Conservation (phyloP, 108 stramenopile genomes). For the Conticribra guillardii region DNA sequence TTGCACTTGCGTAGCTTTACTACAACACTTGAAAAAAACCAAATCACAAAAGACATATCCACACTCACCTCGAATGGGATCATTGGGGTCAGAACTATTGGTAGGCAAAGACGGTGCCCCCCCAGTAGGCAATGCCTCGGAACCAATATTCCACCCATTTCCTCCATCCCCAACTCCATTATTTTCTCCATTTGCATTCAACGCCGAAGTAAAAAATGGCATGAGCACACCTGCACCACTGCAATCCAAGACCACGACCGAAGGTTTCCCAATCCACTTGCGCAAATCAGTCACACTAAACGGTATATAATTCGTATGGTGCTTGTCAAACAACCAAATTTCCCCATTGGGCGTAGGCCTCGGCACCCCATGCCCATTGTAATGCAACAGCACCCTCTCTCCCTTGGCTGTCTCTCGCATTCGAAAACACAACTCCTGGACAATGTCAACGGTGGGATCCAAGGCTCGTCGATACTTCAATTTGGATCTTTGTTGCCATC, state of each 20-base stretch:
- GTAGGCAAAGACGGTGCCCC: conserved; percentile 10
- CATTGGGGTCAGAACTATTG: conserved; percentile 16
- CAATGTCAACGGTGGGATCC: conserved; percentile 97
- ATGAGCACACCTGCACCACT: conserved; percentile 90
- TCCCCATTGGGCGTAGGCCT: conserved; percentile 95
- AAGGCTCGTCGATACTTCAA: conserved; percentile 78
- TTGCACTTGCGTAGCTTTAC: too few relatives aligned
- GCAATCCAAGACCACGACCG: conserved; percentile 95
- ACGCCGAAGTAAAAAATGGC: conserved; percentile 75
- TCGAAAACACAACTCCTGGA: conserved; percentile 74
- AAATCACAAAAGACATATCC: too few relatives aligned
- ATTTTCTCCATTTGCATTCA: conserved; percentile 11
- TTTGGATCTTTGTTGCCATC: conserved; percentile 76
- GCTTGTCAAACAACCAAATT: conserved; percentile 95
- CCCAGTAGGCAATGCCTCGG: conserved; percentile 23
- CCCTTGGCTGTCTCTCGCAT: conserved; percentile 75
- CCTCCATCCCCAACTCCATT: conserved; percentile 12
- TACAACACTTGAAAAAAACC: too few relatives aligned
- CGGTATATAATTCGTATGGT: conserved; percentile 98
- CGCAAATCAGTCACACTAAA: conserved; percentile 87
- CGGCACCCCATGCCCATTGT: conserved; percentile 99
- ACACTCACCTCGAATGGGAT: conserved; percentile 19
- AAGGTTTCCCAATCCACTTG: conserved; percentile 91
- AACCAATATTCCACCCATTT: conserved; percentile 17
- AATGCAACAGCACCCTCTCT: conserved; percentile 95